Evolutionary conservation across 768 basidiomycete species (phyloP), one percentile per base, ranked within the genome.

Genomic region (Cystobasidium tubakii): DNA sequence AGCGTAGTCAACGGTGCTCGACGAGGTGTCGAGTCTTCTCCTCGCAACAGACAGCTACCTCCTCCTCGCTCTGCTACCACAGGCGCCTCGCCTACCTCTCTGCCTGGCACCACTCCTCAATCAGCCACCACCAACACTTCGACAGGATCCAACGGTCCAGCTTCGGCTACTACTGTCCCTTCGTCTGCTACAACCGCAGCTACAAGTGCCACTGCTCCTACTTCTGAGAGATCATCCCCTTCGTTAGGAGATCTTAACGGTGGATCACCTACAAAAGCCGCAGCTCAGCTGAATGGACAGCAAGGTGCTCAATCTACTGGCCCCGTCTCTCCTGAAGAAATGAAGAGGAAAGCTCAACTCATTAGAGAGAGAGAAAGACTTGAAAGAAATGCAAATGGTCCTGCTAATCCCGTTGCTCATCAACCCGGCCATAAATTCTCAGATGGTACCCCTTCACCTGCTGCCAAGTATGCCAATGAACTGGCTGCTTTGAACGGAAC

Each of bases 41-140:
- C 66, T 54, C 43, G 66, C n/a, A 43, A 36, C 46, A 43, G 66
- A 21, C 53, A 57, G 36, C 57, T 62, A 36, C 69, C 69, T 13
- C 57, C 69, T 34, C 69, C 69, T 60, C 69, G 72, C 33, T 57
- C 73, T 4, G 64, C 75, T 27, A 69, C 65, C 33, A 65, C 62
- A 29, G 54, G 39, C 21, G 50, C 42, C 9, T 57, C 74, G 34
- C 62, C 33, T 66, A 70, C n/a, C 62, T 53, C 69, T 25, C 15
- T 53, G 7, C 36, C 69, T 55, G 27, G 71, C 55, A 63, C 73
- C 55, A 74, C 77, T 39, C 76, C 76, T 4, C 54, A 74, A 54
- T 77, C 78, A 13, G 79, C 79, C 4, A 77, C 78, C 23, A 75
- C 76, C 36, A 73, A 75, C 17, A 73, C 64, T 44, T 72, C 78